Evolutionary conservation across 768 basidiomycete species (phyloP).

Genomic region (Psilocybe subaeruginosa): DNA sequence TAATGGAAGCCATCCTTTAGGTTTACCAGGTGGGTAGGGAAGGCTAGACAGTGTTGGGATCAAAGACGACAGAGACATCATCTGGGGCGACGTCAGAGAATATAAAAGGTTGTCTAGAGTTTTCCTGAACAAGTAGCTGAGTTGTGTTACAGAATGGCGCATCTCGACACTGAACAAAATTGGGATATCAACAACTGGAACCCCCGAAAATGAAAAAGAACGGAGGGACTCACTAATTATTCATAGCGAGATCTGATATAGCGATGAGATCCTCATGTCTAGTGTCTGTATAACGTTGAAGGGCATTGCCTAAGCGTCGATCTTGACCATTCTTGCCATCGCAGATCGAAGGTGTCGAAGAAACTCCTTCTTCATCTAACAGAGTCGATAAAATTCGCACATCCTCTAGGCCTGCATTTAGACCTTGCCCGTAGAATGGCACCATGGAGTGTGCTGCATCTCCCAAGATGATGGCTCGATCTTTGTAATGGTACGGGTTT

Average conservation of each 20-base stretch:
- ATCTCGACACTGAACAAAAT: slow-evolving; percentile 77
- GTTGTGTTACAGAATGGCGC: slow-evolving; percentile 89
- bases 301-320: slow-evolving; percentile 61
- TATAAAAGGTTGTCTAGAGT: slow-evolving; percentile 77
- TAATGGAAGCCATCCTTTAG: slow-evolving; percentile 85
- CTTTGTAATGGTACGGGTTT: slow-evolving; percentile 88
- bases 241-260: slow-evolving; percentile 91
- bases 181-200: slow-evolving; percentile 23
- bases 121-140: slow-evolving; percentile 78
- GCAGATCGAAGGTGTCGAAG: slow-evolving; percentile 41
- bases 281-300: slow-evolving; percentile 78
- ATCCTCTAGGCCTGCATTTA: slow-evolving; percentile 98
- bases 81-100: slow-evolving; percentile 54
- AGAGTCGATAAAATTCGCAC: slow-evolving; percentile 85
- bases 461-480: slow-evolving; percentile 85
- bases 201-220: neutral
- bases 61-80: slow-evolving; percentile 49
- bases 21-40: slow-evolving; percentile 62
- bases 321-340: slow-evolving; percentile 46
- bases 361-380: slow-evolving; percentile 71
- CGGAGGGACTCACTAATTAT: slow-evolving; percentile 82
- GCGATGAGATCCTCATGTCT: slow-evolving; percentile 89
- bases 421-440: slow-evolving; percentile 96
- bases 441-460: slow-evolving; percentile 99
- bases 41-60: slow-evolving; percentile 47